These are phyloP conservation scores for Conticribra guillardii DNA, from an alignment of 108 stramenopile genomes.

Conservation along the genomic window DNA sequence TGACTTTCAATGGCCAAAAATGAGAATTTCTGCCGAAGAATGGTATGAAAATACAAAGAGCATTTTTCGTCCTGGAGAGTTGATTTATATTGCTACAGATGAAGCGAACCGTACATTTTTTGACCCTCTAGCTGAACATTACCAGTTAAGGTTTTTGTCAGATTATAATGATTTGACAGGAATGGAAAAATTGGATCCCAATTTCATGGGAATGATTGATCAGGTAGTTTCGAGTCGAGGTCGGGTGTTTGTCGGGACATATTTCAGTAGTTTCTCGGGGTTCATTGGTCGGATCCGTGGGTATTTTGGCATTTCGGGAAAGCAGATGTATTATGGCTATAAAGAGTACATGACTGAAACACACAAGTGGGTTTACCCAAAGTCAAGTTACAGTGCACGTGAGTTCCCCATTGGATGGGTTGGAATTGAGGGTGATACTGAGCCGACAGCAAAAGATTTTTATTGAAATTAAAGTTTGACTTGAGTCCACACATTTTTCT, in stretches of 20 bases:
- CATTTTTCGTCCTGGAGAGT: slow-evolving; percentile 9
- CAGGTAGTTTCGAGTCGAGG: slow-evolving; percentile 81
- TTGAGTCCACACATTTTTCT: no score
- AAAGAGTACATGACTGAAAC: slow-evolving; percentile 48
- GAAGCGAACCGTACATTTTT: slow-evolving; percentile 85
- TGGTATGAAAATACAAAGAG: slow-evolving; percentile 74
- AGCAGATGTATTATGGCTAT: slow-evolving; percentile 66
- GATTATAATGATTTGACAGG: slow-evolving; percentile 71
- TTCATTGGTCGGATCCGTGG: slow-evolving; percentile 77
- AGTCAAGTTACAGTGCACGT: slow-evolving; percentile 60
- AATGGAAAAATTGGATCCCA: slow-evolving; percentile 59
- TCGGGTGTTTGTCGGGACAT: slow-evolving; percentile 83
- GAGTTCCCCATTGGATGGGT: slow-evolving; percentile 81
- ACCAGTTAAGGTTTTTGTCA: slow-evolving; percentile 73
- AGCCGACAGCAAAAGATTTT: slow-evolving; percentile 59
- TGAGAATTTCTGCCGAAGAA: slow-evolving; percentile 70
- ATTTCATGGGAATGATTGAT: slow-evolving; percentile 89
- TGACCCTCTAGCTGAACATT: slow-evolving; percentile 68
- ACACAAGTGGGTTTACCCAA: slow-evolving; percentile 63
- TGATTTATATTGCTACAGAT: slow-evolving; percentile 70
- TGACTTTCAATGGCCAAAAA: slow-evolving; percentile 78
- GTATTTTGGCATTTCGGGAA: slow-evolving; percentile 57
- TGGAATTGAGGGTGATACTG: slow-evolving; percentile 73
- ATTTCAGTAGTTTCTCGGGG: slow-evolving; percentile 77
- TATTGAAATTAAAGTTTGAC: no score